phyloP scores from a whole-genome alignment of 1,139 yeast genomes.

The Yamadazyma dendronema region DNA sequence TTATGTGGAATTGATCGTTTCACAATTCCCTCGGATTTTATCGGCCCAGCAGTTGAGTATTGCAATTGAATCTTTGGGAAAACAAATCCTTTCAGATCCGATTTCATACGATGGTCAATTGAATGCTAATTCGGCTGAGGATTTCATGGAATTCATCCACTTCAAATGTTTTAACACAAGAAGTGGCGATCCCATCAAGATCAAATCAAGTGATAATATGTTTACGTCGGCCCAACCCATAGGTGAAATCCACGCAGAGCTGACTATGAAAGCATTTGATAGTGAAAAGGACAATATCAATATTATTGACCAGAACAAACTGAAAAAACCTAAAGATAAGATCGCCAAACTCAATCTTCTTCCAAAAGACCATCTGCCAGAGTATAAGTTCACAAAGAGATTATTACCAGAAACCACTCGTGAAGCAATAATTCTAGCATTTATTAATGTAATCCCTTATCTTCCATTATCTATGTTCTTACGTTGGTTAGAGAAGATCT shows the following conservation, averaged over 20 bases:
- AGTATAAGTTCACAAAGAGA: slow-evolving; percentile 25
- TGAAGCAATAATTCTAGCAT: slow-evolving; percentile 48
- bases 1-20: slow-evolving; percentile 31
- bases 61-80: slow-evolving; percentile 59
- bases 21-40: slow-evolving; percentile 57
- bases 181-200: slow-evolving; percentile 27
- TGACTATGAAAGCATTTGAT: slow-evolving; percentile 32
- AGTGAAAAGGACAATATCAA: slow-evolving; percentile 23
- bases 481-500: slow-evolving; percentile 49
- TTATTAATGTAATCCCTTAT: slow-evolving; percentile 56
- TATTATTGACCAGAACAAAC: slow-evolving; percentile 31
- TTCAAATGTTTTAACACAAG: slow-evolving; percentile 31
- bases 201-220: slow-evolving; percentile 15
- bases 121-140: slow-evolving; percentile 29
- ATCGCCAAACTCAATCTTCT: slow-evolving; percentile 19
- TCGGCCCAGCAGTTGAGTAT: slow-evolving; percentile 58
- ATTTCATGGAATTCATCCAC: slow-evolving; percentile 42
- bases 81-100: slow-evolving; percentile 47
- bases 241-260: slow-evolving; percentile 34
- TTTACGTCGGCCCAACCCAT: slow-evolving; percentile 42
- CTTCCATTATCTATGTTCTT: slow-evolving; percentile 44
- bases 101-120: slow-evolving; percentile 22
- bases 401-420: slow-evolving; percentile 43
- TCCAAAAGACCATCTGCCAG: slow-evolving; percentile 17
- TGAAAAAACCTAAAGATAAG: slow-evolving; percentile 32